Evolutionary conservation across 2,329 filamentous ascomycete genomes (phyloP).

Genomic region (Penicillium freii): DNA sequence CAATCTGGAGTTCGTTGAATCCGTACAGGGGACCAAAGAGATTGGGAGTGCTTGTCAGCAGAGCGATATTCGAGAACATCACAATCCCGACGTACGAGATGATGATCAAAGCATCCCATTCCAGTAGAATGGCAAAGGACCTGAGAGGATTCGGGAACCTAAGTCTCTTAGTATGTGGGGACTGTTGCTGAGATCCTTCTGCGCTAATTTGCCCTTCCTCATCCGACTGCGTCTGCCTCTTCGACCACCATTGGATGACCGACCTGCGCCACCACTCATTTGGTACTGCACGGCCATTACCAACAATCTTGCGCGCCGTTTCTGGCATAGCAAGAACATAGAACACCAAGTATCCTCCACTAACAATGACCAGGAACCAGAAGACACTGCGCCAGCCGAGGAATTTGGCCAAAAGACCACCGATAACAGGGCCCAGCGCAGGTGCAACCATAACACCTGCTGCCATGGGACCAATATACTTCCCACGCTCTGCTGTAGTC

Average conservation of each 20-base stretch:
- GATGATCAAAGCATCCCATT: conserved; percentile 39
- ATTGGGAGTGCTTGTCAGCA: conserved; percentile 41
- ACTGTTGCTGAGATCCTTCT: neutral
- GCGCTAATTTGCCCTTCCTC: neutral
- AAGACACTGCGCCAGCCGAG: conserved; percentile 33
- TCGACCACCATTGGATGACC: conserved; percentile 16
- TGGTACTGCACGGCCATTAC: conserved; percentile 29
- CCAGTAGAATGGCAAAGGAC: conserved; percentile 39
- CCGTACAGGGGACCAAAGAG: conserved; percentile 39
- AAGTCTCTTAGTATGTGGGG: conserved; percentile 33
- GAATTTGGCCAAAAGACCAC: conserved; percentile 26
- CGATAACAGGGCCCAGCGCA: conserved; percentile 32
- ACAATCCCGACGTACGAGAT: conserved; percentile 37
- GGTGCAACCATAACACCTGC: conserved; percentile 27
- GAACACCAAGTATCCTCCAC: conserved; percentile 19
- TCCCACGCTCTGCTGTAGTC: conserved; percentile 30
- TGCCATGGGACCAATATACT: conserved; percentile 30
- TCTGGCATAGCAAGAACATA: conserved; percentile 31
- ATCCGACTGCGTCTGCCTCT: neutral
- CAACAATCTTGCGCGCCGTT: conserved; percentile 35
- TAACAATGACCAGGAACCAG: conserved; percentile 32
- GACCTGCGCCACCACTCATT: conserved; percentile 25
- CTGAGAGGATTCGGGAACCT: conserved; percentile 47
- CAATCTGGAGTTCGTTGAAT: conserved; percentile 30
- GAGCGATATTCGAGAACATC: conserved; percentile 39